Conservation (phyloP, 73 alveolate species). For the Tetrahymena elliotti region DNA sequence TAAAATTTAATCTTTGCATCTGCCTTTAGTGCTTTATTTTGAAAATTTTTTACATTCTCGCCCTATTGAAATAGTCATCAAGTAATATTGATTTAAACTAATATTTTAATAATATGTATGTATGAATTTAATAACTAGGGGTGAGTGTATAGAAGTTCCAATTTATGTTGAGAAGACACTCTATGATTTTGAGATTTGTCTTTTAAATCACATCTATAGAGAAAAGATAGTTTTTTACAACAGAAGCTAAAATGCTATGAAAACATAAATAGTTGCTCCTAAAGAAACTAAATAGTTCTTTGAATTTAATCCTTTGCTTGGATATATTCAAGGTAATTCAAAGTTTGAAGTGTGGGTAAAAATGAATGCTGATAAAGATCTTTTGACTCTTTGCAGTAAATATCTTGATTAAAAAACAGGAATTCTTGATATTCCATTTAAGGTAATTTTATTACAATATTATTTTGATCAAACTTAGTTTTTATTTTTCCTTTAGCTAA, state of each 20-base stretch:
- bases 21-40: conserved; percentile 61
- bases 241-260: conserved; percentile 81
- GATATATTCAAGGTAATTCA: conserved; percentile 86
- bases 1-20: conserved; percentile 60
- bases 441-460: conserved; percentile 4
- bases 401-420: conserved; percentile 45
- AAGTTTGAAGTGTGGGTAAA: conserved; percentile 92
- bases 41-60: conserved; percentile 59
- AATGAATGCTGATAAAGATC: conserved; percentile 79
- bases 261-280: conserved; percentile 81
- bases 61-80: conserved; percentile 55
- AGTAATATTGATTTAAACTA: conserved; percentile 27
- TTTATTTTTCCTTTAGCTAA: not conserved
- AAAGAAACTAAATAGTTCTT: conserved; percentile 79
- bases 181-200: conserved; percentile 80
- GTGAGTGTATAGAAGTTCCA: conserved; percentile 94
- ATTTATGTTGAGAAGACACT: conserved; percentile 81
- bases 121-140: conserved; percentile 26
- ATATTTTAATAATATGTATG: not conserved
- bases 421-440: conserved; percentile 64
- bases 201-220: conserved; percentile 84
- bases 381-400: conserved; percentile 47
- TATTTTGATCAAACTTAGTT: not conserved
- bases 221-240: conserved; percentile 87
- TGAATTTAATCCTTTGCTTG: conserved; percentile 94